These are phyloP conservation scores for Saccharomyces uvarum DNA, from an alignment of 1,139 yeast genomes.

Conservation along the genomic window DNA sequence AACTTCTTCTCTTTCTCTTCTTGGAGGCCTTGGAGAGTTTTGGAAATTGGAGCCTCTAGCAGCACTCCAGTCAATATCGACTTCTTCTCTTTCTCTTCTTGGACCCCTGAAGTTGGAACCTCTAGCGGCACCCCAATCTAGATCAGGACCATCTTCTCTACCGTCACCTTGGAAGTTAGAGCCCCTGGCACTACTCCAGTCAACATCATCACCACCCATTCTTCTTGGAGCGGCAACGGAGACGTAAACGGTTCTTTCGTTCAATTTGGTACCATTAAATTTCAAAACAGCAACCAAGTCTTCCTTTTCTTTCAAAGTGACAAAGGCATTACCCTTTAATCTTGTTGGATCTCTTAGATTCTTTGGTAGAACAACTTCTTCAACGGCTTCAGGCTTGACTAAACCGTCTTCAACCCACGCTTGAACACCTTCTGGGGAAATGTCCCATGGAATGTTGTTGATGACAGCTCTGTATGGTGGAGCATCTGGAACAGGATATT, in stretches of 20 bases:
- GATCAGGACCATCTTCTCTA: constrained; percentile 9
- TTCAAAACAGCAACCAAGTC: constrained; percentile 63
- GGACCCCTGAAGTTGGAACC: constrained; percentile 16
- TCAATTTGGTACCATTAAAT: constrained; percentile 55
- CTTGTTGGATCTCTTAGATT: constrained; percentile 55
- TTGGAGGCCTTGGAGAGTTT: constrained; percentile 6
- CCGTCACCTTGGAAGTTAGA: constrained; percentile 11
- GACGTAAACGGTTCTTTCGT: constrained; percentile 73
- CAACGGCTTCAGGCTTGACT: constrained; percentile 50
- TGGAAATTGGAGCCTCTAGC: constrained; percentile 31
- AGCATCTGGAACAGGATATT: constrained; percentile 78
- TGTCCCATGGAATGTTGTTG: constrained; percentile 80
- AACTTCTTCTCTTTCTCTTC: constrained; percentile 35
- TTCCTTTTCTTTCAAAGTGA: constrained; percentile 63
- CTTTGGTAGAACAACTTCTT: constrained; percentile 51
- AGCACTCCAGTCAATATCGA: constrained; percentile 42
- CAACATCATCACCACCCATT: constrained; percentile 36
- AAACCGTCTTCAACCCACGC: constrained; percentile 64
- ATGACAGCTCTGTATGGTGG: constrained; percentile 91
- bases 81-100: constrained; percentile 11
- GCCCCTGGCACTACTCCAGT: constrained; percentile 37
- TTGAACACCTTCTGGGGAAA: constrained; percentile 55
- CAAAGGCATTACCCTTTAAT: constrained; percentile 80
- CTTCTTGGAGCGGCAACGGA: constrained; percentile 85
- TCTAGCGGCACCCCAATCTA: constrained; percentile 38